phyloP scores from a whole-genome alignment of 495 filamentous ascomycete species.

The Aspergillus avenaceus region DNA sequence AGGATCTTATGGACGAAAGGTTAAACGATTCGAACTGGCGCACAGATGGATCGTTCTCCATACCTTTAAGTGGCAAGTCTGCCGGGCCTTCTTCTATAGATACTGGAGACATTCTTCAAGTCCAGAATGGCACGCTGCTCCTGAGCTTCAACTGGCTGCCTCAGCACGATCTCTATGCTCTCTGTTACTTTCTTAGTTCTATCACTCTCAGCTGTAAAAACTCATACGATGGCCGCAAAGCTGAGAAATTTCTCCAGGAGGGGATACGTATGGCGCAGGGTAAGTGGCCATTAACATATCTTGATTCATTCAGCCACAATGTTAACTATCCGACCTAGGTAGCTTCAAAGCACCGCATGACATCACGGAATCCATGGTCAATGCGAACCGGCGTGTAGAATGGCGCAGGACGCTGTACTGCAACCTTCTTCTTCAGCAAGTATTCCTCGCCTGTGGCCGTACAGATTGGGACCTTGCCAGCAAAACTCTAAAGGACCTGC shows the following conservation, averaged over 20 bases:
- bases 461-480: constrained; percentile 58
- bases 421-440: constrained; percentile 55
- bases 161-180: constrained; percentile 60
- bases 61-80: constrained; percentile 61
- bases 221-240: constrained; percentile 59
- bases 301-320: constrained; percentile 13
- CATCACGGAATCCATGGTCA: constrained; percentile 43
- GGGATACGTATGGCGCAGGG: constrained; percentile 57
- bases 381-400: constrained; percentile 37
- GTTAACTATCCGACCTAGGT: constrained; percentile 12
- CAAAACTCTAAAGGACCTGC: constrained; percentile 39
- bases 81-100: constrained; percentile 43
- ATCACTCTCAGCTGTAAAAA: constrained; percentile 62
- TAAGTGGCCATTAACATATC: constrained; percentile 22
- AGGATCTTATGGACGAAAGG: constrained; percentile 60
- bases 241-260: constrained; percentile 62
- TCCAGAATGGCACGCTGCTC: constrained; percentile 39
- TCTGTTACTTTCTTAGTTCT: constrained; percentile 72
- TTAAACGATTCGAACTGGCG: constrained; percentile 57
- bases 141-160: constrained; percentile 63
- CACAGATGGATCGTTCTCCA: constrained; percentile 62
- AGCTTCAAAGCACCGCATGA: constrained; percentile 38
- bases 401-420: constrained; percentile 53
- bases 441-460: constrained; percentile 55
- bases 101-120: constrained; percentile 42